Percentiles rank a stretch among this genome's conserved stretches.
These are phyloP conservation scores for Fistulifera pelliculosa DNA, from an alignment of 108 stramenopile species.

Conservation along the genomic window DNA sequence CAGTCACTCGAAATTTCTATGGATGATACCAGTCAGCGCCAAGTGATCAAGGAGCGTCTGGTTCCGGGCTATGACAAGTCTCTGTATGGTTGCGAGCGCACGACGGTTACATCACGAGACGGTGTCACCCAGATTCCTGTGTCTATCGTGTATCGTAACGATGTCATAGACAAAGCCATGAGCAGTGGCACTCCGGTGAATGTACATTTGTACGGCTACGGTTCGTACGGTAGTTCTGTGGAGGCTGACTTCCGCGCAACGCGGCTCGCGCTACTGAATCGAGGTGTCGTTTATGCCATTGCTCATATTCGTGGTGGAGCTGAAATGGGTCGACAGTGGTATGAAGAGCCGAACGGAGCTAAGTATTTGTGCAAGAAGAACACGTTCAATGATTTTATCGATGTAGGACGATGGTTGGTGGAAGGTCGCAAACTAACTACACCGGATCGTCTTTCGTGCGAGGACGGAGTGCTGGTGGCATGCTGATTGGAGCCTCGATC, in stretches of 20 bases:
- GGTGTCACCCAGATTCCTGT: conserved; percentile 76
- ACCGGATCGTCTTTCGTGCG: conserved; percentile 43
- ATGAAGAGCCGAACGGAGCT: conserved; percentile 81
- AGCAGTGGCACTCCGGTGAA: conserved; percentile 30
- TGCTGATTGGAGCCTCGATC: conserved; percentile 55
- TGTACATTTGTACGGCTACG: conserved; percentile 89
- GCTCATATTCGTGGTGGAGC: conserved; percentile 98
- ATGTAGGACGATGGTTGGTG: conserved; percentile 55
- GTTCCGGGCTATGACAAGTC: conserved; percentile 79
- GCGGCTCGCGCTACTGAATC: conserved; percentile 74
- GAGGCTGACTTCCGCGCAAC: conserved; percentile 81
- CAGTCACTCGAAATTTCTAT: conserved; percentile 55
- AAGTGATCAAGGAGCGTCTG: conserved; percentile 61
- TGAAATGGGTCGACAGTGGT: conserved; percentile 94
- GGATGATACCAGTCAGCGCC: conserved; percentile 34
- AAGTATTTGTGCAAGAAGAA: conserved; percentile 92
- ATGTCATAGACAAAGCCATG: conserved; percentile 36
- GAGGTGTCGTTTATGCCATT: conserved; percentile 83
- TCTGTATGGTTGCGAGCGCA: conserved; percentile 66
- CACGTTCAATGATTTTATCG: conserved; percentile 93
- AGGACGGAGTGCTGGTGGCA: conserved; percentile 68
- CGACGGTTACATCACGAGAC: conserved; percentile 65
- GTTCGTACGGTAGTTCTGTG: conserved; percentile 86
- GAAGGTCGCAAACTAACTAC: conserved; percentile 28
- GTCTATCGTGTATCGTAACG: conserved; percentile 71